Evolutionary conservation across 495 filamentous ascomycete species (phyloP).

Genomic region (Delitschia confertaspora): DNA sequence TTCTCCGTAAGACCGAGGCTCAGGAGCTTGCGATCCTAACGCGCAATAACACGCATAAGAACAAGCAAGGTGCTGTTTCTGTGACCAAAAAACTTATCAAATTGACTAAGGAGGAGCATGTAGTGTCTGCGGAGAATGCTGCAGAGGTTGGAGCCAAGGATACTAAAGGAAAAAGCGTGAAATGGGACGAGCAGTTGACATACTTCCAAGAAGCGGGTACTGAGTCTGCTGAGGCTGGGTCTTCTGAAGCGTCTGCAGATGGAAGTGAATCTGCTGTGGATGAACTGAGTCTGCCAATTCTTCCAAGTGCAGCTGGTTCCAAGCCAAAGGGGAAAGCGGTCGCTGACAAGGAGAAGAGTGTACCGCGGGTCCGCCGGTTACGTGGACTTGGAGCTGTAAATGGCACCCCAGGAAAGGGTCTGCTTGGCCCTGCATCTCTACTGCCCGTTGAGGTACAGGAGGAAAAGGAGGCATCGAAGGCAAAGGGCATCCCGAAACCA

Average conservation of each 20-base stretch:
- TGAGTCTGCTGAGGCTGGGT: neutral
- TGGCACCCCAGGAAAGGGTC: slow-evolving; percentile 27
- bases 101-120: slow-evolving; percentile 30
- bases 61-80: slow-evolving; percentile 45
- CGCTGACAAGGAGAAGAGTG: slow-evolving; percentile 14
- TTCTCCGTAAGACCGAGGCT: slow-evolving; percentile 48
- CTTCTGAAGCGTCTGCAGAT: slow-evolving; percentile 4
- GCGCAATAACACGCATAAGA: slow-evolving; percentile 48
- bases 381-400: slow-evolving; percentile 22
- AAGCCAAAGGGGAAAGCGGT: neutral
- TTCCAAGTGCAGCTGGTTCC: neutral
- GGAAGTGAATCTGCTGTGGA: slow-evolving; percentile 12
- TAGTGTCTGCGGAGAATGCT: neutral
- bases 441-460: slow-evolving; percentile 17
- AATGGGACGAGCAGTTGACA: slow-evolving; percentile 20
- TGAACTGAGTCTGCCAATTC: slow-evolving; percentile 10
- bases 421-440: slow-evolving; percentile 17
- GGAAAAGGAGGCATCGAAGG: slow-evolving; percentile 6
- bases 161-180: slow-evolving; percentile 19
- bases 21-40: slow-evolving; percentile 50
- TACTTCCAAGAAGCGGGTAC: slow-evolving; percentile 23
- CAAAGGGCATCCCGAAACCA: neutral
- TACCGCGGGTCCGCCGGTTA: slow-evolving; percentile 13
- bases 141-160: neutral
- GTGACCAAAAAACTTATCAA: slow-evolving; percentile 42